Evolutionary conservation across 352 stramenopile species (phyloP), one percentile per base, ranked within the genome.

Genomic region (Globisporangium alternatum): DNA sequence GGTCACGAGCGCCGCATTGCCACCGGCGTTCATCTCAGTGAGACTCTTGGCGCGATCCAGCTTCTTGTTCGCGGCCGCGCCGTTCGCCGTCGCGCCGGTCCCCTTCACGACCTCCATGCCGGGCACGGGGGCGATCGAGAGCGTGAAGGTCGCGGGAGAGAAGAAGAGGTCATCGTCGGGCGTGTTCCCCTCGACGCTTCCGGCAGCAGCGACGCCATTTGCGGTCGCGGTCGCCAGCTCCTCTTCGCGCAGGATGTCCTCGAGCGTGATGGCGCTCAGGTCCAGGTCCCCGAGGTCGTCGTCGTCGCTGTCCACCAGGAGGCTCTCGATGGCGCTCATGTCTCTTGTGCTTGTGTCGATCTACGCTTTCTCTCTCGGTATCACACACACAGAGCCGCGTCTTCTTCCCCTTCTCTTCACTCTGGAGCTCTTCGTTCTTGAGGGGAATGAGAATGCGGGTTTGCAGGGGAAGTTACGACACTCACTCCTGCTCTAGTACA

Each of bases 211-310:
- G 19, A 60, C 44, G 28, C 60, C 66, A 35, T 48, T 64, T n/a
- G 54, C 68, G 8, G 74, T 75, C 25, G 70, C 54, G 8, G 58
- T 48, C 66, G 76, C 78, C 35, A 87, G 70, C 63, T 86, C 81
- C 54, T 91, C 82, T 47, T 91, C 83, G 48, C 78, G 74, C 48
- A 91, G 63, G 64, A 91, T 91, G 56, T 90, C 79, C 60, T 91
- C 83, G 22, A 91, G 70, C 54, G 80, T 89, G 58, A 91, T 88
- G 60, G 72, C 58, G 17, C 74, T 78, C 51, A 91, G 72, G 62
- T 90, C 83, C 56, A 89, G 30, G 52, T 90, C 81, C 10, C 70
- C 78, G 39, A 91, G 57, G 56, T 90, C 83, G 52, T 90, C 79
- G 10, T 88, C 77, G 41, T 91, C 83, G 64, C 80, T 89, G 53